A percentile compares a stretch with the other conserved stretches of the same genome.
Evolutionary conservation across 2,329 filamentous ascomycete species (phyloP).

Genomic region (Biscogniauxia marginata): DNA sequence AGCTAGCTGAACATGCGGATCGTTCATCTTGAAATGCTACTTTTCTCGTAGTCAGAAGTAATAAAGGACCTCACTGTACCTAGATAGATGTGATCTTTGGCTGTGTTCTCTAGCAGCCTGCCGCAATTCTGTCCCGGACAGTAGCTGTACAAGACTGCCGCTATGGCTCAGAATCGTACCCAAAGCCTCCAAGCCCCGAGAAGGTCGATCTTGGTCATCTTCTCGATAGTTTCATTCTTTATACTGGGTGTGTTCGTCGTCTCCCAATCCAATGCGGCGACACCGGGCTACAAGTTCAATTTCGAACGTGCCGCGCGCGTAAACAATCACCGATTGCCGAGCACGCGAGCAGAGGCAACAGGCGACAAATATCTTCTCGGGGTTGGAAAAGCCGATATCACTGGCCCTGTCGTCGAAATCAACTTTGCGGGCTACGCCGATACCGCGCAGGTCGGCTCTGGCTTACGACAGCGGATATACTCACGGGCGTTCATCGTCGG

Average conservation of each 20-base stretch:
- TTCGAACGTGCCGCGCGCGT: constrained; percentile 15
- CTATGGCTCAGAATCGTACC: constrained; percentile 19
- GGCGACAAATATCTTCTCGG: constrained; percentile 49
- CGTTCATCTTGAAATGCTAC: not conserved
- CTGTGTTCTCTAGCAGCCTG: constrained; percentile 11
- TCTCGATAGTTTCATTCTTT: constrained; percentile 35
- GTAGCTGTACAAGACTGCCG: constrained; percentile 1
- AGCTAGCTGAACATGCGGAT: not conserved
- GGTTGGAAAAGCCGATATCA: constrained; percentile 55
- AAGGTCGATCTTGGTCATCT: constrained; percentile 24
- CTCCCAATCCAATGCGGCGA: constrained; percentile 15
- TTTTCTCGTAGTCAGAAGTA: not conserved
- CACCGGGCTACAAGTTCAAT: constrained; percentile 14
- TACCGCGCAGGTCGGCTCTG: constrained; percentile 73
- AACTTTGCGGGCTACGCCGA: constrained; percentile 89
- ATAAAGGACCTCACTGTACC: not conserved
- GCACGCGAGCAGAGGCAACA: constrained; percentile 21
- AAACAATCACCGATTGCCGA: constrained; percentile 12
- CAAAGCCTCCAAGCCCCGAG: constrained; percentile 20
- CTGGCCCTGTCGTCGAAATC: constrained; percentile 79
- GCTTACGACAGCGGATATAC: constrained; percentile 80
- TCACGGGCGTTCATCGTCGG: constrained; percentile 86
- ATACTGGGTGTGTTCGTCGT: constrained; percentile 34
- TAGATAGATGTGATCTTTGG: not conserved
- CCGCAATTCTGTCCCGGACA: too few species aligned